phyloP scores from a whole-genome alignment of 805 yeast species.

The Geotrichum ghanense region DNA sequence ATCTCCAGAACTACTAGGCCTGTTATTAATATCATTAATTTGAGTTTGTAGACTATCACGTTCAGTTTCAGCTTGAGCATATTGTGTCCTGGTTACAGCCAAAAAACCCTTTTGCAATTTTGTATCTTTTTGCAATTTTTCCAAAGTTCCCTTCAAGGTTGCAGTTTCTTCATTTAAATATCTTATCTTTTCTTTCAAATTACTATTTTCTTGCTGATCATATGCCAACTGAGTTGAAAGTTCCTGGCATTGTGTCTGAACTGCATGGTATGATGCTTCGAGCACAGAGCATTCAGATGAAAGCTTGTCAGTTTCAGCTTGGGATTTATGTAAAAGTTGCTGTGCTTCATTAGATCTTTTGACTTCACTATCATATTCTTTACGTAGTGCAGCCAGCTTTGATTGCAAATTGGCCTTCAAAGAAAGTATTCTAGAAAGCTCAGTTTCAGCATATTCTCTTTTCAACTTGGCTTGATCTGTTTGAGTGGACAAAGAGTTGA shows the following conservation, averaged over 20 bases:
- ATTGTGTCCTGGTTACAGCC: slow-evolving; percentile 59
- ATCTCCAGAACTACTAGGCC: slow-evolving; percentile 24
- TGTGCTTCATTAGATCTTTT: slow-evolving; percentile 67
- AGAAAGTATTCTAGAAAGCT: slow-evolving; percentile 53
- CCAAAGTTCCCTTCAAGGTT: slow-evolving; percentile 46
- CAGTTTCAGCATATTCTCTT: slow-evolving; percentile 64
- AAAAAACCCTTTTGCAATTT: slow-evolving; percentile 52
- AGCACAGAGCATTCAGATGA: slow-evolving; percentile 62
- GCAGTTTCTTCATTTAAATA: slow-evolving; percentile 53
- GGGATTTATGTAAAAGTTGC: slow-evolving; percentile 43
- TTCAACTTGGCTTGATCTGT: slow-evolving; percentile 60
- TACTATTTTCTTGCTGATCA: slow-evolving; percentile 55
- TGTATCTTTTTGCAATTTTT: slow-evolving; percentile 39
- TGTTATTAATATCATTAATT: slow-evolving; percentile 18
- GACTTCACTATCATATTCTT: slow-evolving; percentile 69
- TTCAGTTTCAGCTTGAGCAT: slow-evolving; percentile 48
- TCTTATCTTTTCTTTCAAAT: slow-evolving; percentile 59
- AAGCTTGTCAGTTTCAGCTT: slow-evolving; percentile 55
- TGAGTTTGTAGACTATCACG: slow-evolving; percentile 34
- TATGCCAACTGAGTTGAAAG: slow-evolving; percentile 50
- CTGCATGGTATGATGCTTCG: slow-evolving; percentile 67
- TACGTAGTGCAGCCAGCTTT: slow-evolving; percentile 55
- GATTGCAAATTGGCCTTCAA: slow-evolving; percentile 61
- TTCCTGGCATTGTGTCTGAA: slow-evolving; percentile 51
- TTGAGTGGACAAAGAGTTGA: slow-evolving; percentile 65